Conservation (phyloP, 371 early-diverging fungal species). For the Actinomortierella wolfii region DNA sequence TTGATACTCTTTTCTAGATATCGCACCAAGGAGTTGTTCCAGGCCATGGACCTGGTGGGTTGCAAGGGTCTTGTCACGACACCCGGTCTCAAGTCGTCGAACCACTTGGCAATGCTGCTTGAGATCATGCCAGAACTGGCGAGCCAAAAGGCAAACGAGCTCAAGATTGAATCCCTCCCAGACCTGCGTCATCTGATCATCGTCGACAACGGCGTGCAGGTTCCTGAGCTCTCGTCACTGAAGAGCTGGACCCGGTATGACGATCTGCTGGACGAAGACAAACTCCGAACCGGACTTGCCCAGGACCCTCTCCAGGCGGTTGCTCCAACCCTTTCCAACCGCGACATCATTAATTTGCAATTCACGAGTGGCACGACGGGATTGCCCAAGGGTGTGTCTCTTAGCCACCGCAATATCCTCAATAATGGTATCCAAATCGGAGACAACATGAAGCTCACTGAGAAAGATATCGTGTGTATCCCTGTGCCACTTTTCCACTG, state of each 20-base stretch:
- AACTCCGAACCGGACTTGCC: background rate
- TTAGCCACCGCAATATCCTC: slow-evolving; percentile 64
- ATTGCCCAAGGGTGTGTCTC: slow-evolving; percentile 62
- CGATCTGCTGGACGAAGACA: slow-evolving; percentile 23
- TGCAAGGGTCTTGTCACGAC: slow-evolving; percentile 45
- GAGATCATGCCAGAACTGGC: slow-evolving; percentile 39
- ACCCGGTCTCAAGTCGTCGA: slow-evolving; percentile 44
- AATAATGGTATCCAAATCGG: slow-evolving; percentile 58
- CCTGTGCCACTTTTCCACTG: slow-evolving; percentile 55
- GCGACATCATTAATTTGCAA: slow-evolving; percentile 64
- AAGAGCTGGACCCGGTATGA: slow-evolving; percentile 28
- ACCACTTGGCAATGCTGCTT: slow-evolving; percentile 47
- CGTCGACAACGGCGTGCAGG: slow-evolving; percentile 24
- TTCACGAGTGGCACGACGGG: slow-evolving; percentile 82
- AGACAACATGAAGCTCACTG: slow-evolving; percentile 55
- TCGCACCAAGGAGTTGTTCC: slow-evolving; percentile 43
- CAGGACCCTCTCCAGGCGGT: slow-evolving; percentile 8
- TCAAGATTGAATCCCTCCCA: slow-evolving; percentile 24
- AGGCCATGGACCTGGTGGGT: slow-evolving; percentile 47
- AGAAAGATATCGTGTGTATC: slow-evolving; percentile 55
- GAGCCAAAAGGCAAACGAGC: slow-evolving; percentile 18
- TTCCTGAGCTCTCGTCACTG: slow-evolving; percentile 21
- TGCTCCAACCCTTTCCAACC: slow-evolving; percentile 19
- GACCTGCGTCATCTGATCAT: slow-evolving; percentile 35
- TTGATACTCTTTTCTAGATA: slow-evolving; percentile 25